phyloP scores from a whole-genome alignment of 768 basidiomycete genomes.

The Rhodosporidiobolus odoratus region DNA sequence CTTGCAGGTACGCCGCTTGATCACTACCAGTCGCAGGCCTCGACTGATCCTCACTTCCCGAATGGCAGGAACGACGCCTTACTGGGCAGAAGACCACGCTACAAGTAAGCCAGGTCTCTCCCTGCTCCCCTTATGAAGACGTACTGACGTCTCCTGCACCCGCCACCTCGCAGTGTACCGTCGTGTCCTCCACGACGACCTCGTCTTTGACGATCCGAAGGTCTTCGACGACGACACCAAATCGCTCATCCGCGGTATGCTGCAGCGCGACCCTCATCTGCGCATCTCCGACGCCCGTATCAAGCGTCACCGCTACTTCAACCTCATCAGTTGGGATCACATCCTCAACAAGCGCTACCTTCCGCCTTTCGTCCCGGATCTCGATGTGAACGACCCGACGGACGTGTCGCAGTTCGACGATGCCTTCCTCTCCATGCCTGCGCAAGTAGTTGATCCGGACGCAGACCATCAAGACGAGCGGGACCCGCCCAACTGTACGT shows the following conservation, averaged over 20 bases:
- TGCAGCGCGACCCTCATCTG: slow-evolving; percentile 86
- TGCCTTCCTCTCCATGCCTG: slow-evolving; percentile 91
- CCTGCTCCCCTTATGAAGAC: background rate
- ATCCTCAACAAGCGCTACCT: slow-evolving; percentile 92
- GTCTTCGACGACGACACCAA: slow-evolving; percentile 93
- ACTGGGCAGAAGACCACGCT: slow-evolving; percentile 85
- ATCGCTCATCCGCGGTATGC: slow-evolving; percentile 84
- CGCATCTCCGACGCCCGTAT: slow-evolving; percentile 89
- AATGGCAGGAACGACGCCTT: slow-evolving; percentile 85
- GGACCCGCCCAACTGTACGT: too few relatives aligned
- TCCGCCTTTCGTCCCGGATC: slow-evolving; percentile 67
- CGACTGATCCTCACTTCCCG: too few relatives aligned
- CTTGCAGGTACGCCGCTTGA: too few relatives aligned
- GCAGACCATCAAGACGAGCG: slow-evolving; percentile 51
- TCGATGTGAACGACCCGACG: slow-evolving; percentile 81
- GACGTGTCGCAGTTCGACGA: slow-evolving; percentile 99
- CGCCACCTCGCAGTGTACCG: slow-evolving; percentile 68
- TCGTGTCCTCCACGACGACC: slow-evolving; percentile 79
- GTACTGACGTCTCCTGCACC: background rate
- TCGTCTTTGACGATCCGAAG: slow-evolving; percentile 63
- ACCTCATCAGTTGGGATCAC: slow-evolving; percentile 63
- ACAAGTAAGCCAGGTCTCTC: slow-evolving; percentile 44
- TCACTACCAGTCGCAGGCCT: too few relatives aligned
- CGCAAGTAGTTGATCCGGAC: slow-evolving; percentile 63
- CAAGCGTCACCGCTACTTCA: slow-evolving; percentile 91